Conservation (phyloP, 345 rosid genomes). For the Carallia brachiata region DNA sequence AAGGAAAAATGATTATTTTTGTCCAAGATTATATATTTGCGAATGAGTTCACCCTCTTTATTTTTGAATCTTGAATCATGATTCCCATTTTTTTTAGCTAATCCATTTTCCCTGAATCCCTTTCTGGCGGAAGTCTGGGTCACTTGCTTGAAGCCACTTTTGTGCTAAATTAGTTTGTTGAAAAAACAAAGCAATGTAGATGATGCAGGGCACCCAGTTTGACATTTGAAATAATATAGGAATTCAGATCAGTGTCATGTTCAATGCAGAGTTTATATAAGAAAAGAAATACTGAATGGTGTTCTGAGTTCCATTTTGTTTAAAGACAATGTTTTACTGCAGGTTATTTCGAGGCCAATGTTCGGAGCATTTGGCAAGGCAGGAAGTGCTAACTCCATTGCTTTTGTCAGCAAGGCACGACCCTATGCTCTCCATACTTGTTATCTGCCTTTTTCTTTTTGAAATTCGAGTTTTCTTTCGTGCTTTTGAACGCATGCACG, state of each 20-base stretch:
- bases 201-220: background rate
- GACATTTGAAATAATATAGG: background rate
- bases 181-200: background rate
- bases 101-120: too few relatives aligned
- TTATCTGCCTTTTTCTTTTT: conserved; percentile 1
- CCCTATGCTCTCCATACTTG: background rate
- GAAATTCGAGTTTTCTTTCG: background rate
- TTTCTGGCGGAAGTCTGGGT: background rate
- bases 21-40: background rate
- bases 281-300: background rate
- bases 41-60: background rate
- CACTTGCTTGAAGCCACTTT: too few relatives aligned
- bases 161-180: background rate
- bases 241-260: background rate
- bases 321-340: conserved; percentile 19
- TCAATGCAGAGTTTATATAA: background rate
- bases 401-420: conserved; percentile 89
- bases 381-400: conserved; percentile 76
- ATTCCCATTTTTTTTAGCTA: background rate
- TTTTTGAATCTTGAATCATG: too few relatives aligned
- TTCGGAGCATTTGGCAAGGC: conserved; percentile 96
- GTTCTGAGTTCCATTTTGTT: background rate
- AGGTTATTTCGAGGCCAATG: conserved; percentile 96
- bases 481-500: background rate
- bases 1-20: background rate